phyloP scores from a whole-genome alignment of 2,329 filamentous ascomycete genomes.

The Cladosporium halotolerans region DNA sequence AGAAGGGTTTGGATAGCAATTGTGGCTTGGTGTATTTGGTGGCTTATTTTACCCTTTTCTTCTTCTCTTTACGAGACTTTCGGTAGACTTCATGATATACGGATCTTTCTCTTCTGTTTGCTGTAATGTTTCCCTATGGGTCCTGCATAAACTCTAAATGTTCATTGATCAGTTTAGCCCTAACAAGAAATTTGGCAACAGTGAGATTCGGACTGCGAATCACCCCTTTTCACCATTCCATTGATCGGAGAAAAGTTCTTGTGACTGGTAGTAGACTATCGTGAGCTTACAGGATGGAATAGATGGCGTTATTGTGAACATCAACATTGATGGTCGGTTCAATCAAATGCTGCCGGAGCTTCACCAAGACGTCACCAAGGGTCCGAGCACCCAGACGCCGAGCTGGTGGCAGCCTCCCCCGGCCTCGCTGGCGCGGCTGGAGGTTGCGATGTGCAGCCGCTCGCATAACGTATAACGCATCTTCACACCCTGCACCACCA shows the following conservation, averaged over 20 bases:
- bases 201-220: no score
- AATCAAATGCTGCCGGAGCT: no score
- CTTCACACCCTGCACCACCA: constrained; percentile 7
- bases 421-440: background rate
- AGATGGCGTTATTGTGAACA: no score
- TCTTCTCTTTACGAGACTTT: background rate
- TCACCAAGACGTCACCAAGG: background rate
- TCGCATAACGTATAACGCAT: background rate
- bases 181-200: no score
- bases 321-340: no score
- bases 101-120: background rate
- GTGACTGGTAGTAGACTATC: no score
- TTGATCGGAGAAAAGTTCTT: no score
- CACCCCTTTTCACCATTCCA: no score
- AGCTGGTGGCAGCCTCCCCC: background rate
- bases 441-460: constrained; percentile 4
- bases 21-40: constrained; percentile 5
- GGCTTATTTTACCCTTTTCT: background rate
- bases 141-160: no score
- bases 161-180: no score
- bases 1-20: background rate
- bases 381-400: background rate
- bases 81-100: constrained; percentile 4
- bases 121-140: no score
- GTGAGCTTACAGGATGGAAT: no score